A percentile compares a stretch with the other conserved stretches of the same genome.
These are phyloP conservation scores for Gloeopeniophorella convolvens DNA, from an alignment of 768 basidiomycete genomes.

Conservation along the genomic window DNA sequence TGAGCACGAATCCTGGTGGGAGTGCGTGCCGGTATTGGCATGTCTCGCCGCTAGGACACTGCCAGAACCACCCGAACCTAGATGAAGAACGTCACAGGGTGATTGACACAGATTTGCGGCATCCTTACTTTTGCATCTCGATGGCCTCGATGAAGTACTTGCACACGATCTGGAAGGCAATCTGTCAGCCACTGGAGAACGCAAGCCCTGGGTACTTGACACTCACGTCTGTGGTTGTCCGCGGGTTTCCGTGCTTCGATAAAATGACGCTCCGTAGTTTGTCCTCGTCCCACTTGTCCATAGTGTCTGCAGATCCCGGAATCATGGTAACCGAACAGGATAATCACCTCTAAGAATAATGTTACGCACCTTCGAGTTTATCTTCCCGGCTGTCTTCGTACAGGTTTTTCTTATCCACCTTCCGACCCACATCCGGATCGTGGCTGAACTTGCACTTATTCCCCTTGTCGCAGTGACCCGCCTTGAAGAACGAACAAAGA, in stretches of 20 bases:
- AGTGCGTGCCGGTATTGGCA: slow-evolving; percentile 95
- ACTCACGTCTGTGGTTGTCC: slow-evolving; percentile 84
- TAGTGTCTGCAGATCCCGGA: slow-evolving; percentile 83
- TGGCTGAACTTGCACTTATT: slow-evolving; percentile 97
- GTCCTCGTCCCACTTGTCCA: slow-evolving; percentile 97
- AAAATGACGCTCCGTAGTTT: slow-evolving; percentile 85
- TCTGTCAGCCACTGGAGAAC: not conserved
- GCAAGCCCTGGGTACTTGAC: slow-evolving; percentile 2
- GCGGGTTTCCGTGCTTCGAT: slow-evolving; percentile 84
- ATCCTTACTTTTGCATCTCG: slow-evolving; percentile 69
- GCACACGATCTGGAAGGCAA: slow-evolving; percentile 77
- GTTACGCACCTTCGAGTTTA: slow-evolving; percentile 56
- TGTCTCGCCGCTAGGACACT: slow-evolving; percentile 80
- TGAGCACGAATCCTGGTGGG: slow-evolving; percentile 93
- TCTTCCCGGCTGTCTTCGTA: slow-evolving; percentile 87
- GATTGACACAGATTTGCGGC: not conserved
- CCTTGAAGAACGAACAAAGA: slow-evolving; percentile 88
- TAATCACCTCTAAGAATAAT: not conserved
- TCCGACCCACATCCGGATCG: slow-evolving; percentile 80
- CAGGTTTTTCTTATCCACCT: slow-evolving; percentile 92
- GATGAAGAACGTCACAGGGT: not conserved
- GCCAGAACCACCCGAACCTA: slow-evolving; percentile 94
- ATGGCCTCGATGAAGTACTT: slow-evolving; percentile 96
- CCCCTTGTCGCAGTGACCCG: slow-evolving; percentile 90
- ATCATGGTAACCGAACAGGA: too few relatives aligned